Evolutionary conservation across 1,139 yeast genomes (phyloP), one percentile per base, ranked within the genome.

Genomic region (Arxiozyma slooffiae): DNA sequence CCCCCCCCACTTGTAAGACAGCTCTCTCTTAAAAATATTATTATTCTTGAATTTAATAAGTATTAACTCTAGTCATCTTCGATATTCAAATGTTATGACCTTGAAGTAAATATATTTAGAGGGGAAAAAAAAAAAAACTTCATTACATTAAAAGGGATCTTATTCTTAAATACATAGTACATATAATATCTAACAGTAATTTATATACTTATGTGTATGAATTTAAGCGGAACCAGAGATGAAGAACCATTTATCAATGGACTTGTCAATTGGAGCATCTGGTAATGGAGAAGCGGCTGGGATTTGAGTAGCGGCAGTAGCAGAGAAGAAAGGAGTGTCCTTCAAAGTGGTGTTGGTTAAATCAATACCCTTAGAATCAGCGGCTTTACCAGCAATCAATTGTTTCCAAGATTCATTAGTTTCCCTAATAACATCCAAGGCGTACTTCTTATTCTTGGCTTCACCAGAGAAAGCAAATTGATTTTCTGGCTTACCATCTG

Each of bases 221-320:
- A 37, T 34, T 67, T 72, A 80, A 62, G 81, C 81, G 55, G 81
- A 73, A 73, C 97, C 97, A 58, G 97, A 87, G 71, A 92, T 92
- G 81, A 82, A 92, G 80, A 92, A 92, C 98, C 98, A 92, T 78
- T 92, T 92, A 80, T 92, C 97, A 69, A 92, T 76, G 52, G 97
- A 88, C 73, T 87, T 82, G 77, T 92, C 98, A 70, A 92, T 87
- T 71, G 96, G 95, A 58, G 95, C 97, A 67, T 94, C 90, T 56
- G 89, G 77, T 60, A 75, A 72, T 57, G 85, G 80, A 63, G 81
- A 65, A 61, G 85, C 92, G 55, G 78, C 76, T 59, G 97, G 94
- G 53, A 87, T 68, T 52, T 72, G 76, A 50, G 73, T 61, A 51
- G 71, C 74, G 58, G 78, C 79, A 56, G 74, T 60, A 48, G 74